These are phyloP conservation scores for Apiotrichum mycotoxinovorans DNA, from an alignment of 1,284 basidiomycete genomes.

Conservation along the genomic window DNA sequence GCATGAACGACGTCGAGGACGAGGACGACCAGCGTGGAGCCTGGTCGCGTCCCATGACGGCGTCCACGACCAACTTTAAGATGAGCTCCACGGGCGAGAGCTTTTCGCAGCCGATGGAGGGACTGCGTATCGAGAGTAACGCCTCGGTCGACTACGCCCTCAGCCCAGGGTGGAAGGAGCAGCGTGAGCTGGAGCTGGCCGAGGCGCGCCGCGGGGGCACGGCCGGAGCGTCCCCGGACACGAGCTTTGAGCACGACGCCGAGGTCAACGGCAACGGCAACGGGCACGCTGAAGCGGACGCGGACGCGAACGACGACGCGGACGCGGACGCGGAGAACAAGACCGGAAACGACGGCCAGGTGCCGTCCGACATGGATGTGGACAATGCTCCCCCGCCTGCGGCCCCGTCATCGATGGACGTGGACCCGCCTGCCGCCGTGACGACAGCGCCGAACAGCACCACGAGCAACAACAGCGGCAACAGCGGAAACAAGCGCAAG, in stretches of 20 bases:
- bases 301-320: no score
- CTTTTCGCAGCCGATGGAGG: conserved; percentile 41
- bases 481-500: conserved; percentile 1
- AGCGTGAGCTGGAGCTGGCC: neutral
- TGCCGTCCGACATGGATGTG: neutral
- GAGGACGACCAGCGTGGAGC: conserved; percentile 10
- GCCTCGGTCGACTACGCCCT: neutral
- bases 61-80: conserved; percentile 36
- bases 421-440: neutral
- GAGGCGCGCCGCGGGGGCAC: neutral
- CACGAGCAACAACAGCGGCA: neutral
- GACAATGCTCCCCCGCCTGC: neutral
- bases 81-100: conserved; percentile 26
- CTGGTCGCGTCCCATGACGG: conserved; percentile 36
- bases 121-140: conserved; percentile 26
- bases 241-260: neutral
- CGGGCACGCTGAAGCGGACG: neutral
- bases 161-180: neutral
- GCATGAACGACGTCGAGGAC: conserved; percentile 8
- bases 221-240: neutral
- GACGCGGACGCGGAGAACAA: neutral
- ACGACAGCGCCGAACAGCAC: neutral
- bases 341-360: neutral
- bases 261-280: neutral
- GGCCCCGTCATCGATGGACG: neutral